phyloP scores from a whole-genome alignment of 176 grass and related monocot genomes.

The Carex pumila region DNA sequence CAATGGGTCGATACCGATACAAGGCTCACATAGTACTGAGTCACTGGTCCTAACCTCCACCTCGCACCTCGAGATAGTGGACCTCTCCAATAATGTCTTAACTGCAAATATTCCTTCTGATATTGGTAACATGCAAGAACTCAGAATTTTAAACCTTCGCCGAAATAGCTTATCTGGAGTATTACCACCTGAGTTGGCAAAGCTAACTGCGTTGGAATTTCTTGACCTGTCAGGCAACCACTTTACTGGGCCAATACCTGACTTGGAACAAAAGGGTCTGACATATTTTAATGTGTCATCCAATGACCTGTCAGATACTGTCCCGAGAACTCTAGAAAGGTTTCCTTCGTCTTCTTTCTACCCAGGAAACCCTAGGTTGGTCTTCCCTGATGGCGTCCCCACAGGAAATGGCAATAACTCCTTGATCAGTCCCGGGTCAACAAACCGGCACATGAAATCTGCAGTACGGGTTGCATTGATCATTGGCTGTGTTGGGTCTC shows the following conservation, averaged over 20 bases:
- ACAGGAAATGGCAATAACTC: slow-evolving; percentile 31
- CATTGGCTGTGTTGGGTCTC: slow-evolving; percentile 60
- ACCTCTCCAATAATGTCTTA: slow-evolving; percentile 79
- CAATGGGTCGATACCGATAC: slow-evolving; percentile 66
- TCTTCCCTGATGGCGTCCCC: slow-evolving; percentile 62
- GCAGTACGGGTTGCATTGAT: slow-evolving; percentile 63
- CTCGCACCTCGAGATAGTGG: slow-evolving; percentile 56
- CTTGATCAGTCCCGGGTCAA: slow-evolving; percentile 16
- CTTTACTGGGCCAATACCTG: slow-evolving; percentile 64
- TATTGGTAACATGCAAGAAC: slow-evolving; percentile 71
- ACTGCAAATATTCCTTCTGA: slow-evolving; percentile 59
- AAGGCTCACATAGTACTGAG: slow-evolving; percentile 59
- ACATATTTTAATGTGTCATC: slow-evolving; percentile 76
- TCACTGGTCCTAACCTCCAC: slow-evolving; percentile 57
- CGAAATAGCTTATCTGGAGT: slow-evolving; percentile 76
- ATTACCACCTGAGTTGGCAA: slow-evolving; percentile 68
- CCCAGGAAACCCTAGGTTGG: slow-evolving; percentile 70
- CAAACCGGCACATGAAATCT: slow-evolving; percentile 36
- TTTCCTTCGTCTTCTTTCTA: slow-evolving; percentile 71
- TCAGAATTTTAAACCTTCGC: slow-evolving; percentile 53
- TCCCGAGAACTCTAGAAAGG: slow-evolving; percentile 72
- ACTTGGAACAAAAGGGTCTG: slow-evolving; percentile 59
- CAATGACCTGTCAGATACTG: slow-evolving; percentile 68
- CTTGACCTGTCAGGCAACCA: slow-evolving; percentile 84
- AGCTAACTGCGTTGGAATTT: slow-evolving; percentile 55